phyloP scores from a whole-genome alignment of 345 rosid species.

The Eutrema heterophyllum region DNA sequence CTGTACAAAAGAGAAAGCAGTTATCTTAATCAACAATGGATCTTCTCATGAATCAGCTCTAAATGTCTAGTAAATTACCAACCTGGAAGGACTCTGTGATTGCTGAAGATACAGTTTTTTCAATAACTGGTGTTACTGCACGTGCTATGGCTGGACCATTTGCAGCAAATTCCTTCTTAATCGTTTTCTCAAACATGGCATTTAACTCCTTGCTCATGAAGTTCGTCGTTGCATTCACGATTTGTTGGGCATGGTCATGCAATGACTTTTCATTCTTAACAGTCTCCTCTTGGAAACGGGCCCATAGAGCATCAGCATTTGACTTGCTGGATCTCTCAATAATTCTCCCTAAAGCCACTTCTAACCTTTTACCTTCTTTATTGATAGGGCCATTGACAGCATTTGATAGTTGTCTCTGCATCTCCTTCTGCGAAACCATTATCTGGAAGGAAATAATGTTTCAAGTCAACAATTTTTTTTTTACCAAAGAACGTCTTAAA shows the following conservation, averaged over 20 bases:
- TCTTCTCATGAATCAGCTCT: neutral
- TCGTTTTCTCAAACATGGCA: slow-evolving; percentile 49
- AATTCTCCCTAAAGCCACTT: slow-evolving; percentile 60
- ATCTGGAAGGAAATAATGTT: slow-evolving; percentile 41
- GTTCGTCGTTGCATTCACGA: slow-evolving; percentile 45
- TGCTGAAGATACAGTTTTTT: slow-evolving; percentile 59
- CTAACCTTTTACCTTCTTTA: slow-evolving; percentile 76
- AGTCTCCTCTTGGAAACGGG: slow-evolving; percentile 72
- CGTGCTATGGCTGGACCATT: slow-evolving; percentile 52
- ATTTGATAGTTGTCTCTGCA: slow-evolving; percentile 74
- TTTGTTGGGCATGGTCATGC: slow-evolving; percentile 55
- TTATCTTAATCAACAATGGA: neutral
- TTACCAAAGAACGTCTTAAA: neutral
- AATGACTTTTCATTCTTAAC: slow-evolving; percentile 56
- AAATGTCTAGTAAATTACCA: slow-evolving; percentile 9
- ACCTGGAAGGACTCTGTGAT: slow-evolving; percentile 89
- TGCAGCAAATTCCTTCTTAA: slow-evolving; percentile 63
- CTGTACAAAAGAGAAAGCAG: slow-evolving; percentile 37
- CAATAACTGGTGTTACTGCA: slow-evolving; percentile 56
- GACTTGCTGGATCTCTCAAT: slow-evolving; percentile 68
- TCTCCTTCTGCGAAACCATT: slow-evolving; percentile 58
- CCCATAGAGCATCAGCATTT: slow-evolving; percentile 75
- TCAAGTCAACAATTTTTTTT: neutral
- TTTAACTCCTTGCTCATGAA: slow-evolving; percentile 59
- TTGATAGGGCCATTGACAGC: slow-evolving; percentile 46